Evolutionary conservation across 169 alveolate species (phyloP).

Genomic region (Theileria parva): DNA sequence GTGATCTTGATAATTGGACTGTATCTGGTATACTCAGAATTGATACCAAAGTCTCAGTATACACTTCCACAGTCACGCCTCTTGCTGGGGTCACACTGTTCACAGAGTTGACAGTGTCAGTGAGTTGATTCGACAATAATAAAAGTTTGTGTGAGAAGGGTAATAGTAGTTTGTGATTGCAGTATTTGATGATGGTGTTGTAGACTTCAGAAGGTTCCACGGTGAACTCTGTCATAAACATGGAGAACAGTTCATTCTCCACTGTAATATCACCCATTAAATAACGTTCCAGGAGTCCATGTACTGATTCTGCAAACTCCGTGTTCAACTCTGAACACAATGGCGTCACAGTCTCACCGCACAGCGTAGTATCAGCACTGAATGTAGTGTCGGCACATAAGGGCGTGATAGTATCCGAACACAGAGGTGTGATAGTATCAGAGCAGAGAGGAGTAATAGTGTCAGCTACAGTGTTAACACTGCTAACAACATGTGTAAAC

Average conservation of each 20-base stretch:
- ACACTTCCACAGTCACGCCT: constrained; percentile 18
- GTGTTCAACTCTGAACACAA: constrained; percentile 6
- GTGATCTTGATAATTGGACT: background rate
- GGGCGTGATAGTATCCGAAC: no score
- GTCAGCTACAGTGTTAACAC: constrained; percentile 33
- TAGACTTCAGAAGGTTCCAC: constrained; percentile 17
- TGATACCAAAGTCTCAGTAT: constrained; percentile 36
- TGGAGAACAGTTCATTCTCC: constrained; percentile 35
- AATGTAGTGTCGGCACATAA: no score
- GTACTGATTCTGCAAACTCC: constrained; percentile 59
- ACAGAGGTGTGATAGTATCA: no score
- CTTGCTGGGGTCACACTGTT: background rate
- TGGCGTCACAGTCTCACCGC: no score
- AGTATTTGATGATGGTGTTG: constrained; percentile 36
- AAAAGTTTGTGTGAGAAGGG: constrained; percentile 40
- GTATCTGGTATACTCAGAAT: constrained; percentile 9
- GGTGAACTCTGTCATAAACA: constrained; percentile 47
- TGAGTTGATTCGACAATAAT: background rate
- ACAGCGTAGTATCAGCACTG: no score
- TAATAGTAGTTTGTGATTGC: constrained; percentile 41
- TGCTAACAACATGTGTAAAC: constrained; percentile 52
- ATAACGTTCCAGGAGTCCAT: constrained; percentile 40
- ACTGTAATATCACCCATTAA: constrained; percentile 47
- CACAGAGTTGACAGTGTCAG: background rate
- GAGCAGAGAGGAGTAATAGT: constrained; percentile 51